Base-by-base conservation (phyloP, 495 filamentous ascomycete genomes). In the Cercophora newfieldiana region DNA sequence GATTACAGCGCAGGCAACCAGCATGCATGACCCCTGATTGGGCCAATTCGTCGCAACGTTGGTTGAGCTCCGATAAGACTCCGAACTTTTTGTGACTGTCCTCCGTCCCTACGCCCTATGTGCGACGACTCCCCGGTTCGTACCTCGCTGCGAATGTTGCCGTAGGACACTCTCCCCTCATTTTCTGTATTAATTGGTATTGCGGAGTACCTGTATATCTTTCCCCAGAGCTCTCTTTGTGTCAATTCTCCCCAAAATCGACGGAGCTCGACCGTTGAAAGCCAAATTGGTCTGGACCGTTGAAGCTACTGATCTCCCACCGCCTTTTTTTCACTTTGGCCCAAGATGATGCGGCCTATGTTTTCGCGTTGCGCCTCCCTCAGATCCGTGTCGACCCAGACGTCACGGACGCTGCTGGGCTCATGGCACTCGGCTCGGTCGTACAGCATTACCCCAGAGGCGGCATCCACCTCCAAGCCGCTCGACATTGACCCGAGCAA, bases 401-500 rank as follows among this genome's bases (percentile, higher is more conserved):
- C 68, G 16, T 71, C 76, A 14, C 66, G 72, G 44, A 54, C 72
- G 61, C 16, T 71, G 61, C 55, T 77, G 26, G 37, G 48, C 18
- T 53, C 54, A 63, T 66, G 63, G 63, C 68, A 59, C 22, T 59
- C 74, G 66, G 53, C 68, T 53, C 53, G 67, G 74, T 71, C 80
- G 83, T 91, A 90, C 77, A 90, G 87, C 80, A 83, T 86, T 66
- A 79, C 84, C 57, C 77, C 86, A 30, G 72, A 78, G 59, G 77
- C 82, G n/a, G 83, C 82, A 2, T 82, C 82, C 5, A 75, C 82
- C 28, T 76, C 83, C 31, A 80, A 83, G 69, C 76, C 71, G 14
- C 62, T 69, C 48, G 87, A 85, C 59, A 84, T 97, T 59, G 91
- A 97, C 76, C 80, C 90, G 12, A 82, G 86, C n/a, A 89, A 89